Evolutionary conservation across 495 filamentous ascomycete species (phyloP).

Genomic region (Penicillium bialowiezense): DNA sequence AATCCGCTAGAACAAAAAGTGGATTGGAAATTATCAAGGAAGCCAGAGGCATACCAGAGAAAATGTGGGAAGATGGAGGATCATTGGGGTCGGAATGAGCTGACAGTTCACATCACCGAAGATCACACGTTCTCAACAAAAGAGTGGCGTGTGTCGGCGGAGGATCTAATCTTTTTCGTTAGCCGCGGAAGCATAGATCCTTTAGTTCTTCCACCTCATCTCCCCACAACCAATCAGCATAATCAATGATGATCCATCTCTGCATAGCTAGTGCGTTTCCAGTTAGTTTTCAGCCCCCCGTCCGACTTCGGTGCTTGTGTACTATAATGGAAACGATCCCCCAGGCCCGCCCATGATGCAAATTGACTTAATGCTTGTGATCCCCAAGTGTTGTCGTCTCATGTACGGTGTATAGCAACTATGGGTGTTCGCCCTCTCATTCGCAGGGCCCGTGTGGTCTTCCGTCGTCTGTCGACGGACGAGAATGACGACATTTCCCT

Average conservation of each 20-base stretch:
- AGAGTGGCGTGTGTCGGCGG: background rate
- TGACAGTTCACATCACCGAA: background rate
- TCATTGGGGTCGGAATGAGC: background rate
- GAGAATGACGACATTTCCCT: background rate
- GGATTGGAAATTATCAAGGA: background rate
- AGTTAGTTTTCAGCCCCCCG: background rate
- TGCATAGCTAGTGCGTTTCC: background rate
- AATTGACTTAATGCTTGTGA: background rate
- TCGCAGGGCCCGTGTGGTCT: background rate
- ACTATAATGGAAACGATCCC: background rate
- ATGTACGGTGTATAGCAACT: background rate
- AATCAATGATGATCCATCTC: background rate
- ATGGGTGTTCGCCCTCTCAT: constrained; percentile 1
- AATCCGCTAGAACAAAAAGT: background rate
- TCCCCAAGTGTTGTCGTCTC: background rate
- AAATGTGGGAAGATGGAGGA: background rate
- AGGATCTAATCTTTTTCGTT: background rate
- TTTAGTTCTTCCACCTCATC: background rate
- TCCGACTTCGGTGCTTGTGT: background rate
- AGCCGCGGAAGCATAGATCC: background rate
- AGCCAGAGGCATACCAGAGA: background rate
- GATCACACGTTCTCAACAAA: background rate
- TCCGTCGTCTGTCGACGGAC: background rate
- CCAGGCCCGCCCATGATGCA: background rate
- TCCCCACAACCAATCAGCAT: background rate